Base-by-base conservation (phyloP, 2,329 filamentous ascomycete species). In the Ceratocystis destructans region DNA sequence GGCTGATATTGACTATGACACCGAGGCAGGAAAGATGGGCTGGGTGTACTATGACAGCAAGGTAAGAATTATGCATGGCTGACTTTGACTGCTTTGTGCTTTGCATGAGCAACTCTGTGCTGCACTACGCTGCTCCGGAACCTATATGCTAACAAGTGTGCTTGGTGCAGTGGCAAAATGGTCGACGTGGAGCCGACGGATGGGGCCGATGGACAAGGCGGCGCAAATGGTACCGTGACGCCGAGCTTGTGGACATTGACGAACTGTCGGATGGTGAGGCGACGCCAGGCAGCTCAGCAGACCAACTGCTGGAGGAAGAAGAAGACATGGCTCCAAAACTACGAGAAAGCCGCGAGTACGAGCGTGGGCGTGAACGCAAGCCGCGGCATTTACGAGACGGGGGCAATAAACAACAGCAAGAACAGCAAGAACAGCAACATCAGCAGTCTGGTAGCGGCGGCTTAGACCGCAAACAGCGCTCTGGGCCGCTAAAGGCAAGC, bases 11-110 rank as follows among this genome's bases (percentile, higher is more conserved):
- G 83, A 79, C 68, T 83, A 82, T 69, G 83, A 85, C 65, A 79
- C 79, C 1, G 79, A 83, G 0, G 81, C 86, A 28, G 87, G 83
- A 2, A 85, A 77, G 72, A 83, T 87, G 70, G 94, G 92, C 1
- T 99, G 94, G 94, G 90, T 96, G 46, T 99, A 94, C 75, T 99
- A 96, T 73, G 94, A 99, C 73, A 97, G 93, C 74, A 96, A 96
- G 85, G 90, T 90, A 77, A 68, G 78, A 53, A 53, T 28, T 25
- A 10, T 12, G 37, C 37, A 12, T 15, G 10, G 37, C 37, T 28
- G 28, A 48, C 17, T 17, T 71, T 41, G 6, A 3, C 17, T 53
- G 48, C 6, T 53, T 53, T 28, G 7, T 22, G 20, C 22, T 28
- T 53, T 15, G 44, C 37, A 20, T 12, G 12, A 15, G n/a, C 6